Percentiles rank a stretch among this genome's conserved stretches.
Evolutionary conservation across 1,284 basidiomycete species (phyloP).

Genomic region (Coniferiporia weirii): DNA sequence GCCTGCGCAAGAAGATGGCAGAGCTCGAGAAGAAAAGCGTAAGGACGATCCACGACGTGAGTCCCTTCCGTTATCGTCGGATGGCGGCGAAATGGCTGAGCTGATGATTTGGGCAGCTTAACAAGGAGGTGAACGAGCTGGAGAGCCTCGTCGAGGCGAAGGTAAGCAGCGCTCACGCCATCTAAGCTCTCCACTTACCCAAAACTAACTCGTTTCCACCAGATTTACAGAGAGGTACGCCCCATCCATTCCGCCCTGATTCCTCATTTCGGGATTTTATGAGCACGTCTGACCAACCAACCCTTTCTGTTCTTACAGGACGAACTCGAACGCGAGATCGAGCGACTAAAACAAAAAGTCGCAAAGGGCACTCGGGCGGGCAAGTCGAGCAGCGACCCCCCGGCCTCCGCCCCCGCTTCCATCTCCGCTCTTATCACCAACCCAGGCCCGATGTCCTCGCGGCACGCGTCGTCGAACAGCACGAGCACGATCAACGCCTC

Average conservation of each 20-base stretch:
- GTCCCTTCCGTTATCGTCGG: slow-evolving; percentile 23
- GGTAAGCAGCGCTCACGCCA: slow-evolving; percentile 37
- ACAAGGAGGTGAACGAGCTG: slow-evolving; percentile 87
- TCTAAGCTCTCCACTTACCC: neutral
- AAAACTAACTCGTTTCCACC: slow-evolving; percentile 5
- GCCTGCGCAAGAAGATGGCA: slow-evolving; percentile 58
- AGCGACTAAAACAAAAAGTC: slow-evolving; percentile 67
- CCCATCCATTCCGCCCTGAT: slow-evolving; percentile 4
- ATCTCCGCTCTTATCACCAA: slow-evolving; percentile 11
- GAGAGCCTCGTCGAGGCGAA: slow-evolving; percentile 88
- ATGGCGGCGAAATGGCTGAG: too few species aligned
- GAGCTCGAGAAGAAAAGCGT: slow-evolving; percentile 72
- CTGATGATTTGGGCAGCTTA: slow-evolving; percentile 46
- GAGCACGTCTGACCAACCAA: neutral
- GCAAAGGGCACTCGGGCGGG: slow-evolving; percentile 46
- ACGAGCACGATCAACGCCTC: slow-evolving; percentile 17
- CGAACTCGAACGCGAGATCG: slow-evolving; percentile 83
- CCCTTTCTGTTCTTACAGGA: slow-evolving; percentile 41
- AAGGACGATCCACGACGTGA: slow-evolving; percentile 64
- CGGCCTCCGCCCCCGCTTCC: too few species aligned
- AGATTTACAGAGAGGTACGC: slow-evolving; percentile 83
- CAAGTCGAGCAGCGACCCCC: slow-evolving; percentile 41
- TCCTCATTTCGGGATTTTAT: too few species aligned
- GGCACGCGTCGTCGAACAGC: slow-evolving; percentile 20
- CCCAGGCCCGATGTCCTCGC: too few species aligned